These are phyloP conservation scores for Xerocomus amazonicus DNA, from an alignment of 1,284 basidiomycete genomes.

Conservation along the genomic window DNA sequence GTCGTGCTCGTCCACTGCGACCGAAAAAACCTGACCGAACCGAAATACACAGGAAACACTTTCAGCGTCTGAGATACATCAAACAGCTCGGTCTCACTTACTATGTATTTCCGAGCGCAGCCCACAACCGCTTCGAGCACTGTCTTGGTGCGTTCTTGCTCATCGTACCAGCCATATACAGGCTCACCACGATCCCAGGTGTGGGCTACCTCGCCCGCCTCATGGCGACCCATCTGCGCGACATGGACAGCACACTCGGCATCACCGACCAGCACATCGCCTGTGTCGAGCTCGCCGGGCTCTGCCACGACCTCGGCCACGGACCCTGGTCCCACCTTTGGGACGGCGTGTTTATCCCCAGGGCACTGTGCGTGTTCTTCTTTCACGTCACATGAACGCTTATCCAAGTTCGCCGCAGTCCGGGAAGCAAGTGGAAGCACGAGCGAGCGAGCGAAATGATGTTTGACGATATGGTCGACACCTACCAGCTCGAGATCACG, in stretches of 20 bases:
- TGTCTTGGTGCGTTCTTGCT: conserved; percentile 50
- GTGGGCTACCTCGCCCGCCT: conserved; percentile 66
- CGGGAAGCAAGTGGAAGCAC: conserved; percentile 43
- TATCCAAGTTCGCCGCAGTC: conserved; percentile 7
- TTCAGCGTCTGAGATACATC: conserved; percentile 68
- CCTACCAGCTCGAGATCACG: conserved; percentile 41
- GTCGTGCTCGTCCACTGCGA: not conserved
- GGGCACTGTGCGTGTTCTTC: conserved; percentile 39
- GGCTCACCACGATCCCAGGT: conserved; percentile 38
- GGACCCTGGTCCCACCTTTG: conserved; percentile 62
- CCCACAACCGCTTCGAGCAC: conserved; percentile 79
- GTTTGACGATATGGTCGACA: conserved; percentile 50
- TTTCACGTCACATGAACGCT: not conserved
- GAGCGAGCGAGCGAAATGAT: conserved; percentile 59
- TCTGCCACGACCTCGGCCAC: conserved; percentile 58
- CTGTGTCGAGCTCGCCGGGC: conserved; percentile 53
- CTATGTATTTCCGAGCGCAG: conserved; percentile 71
- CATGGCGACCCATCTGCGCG: conserved; percentile 54
- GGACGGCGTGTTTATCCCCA: conserved; percentile 50
- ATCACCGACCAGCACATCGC: conserved; percentile 54
- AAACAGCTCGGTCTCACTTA: conserved; percentile 76
- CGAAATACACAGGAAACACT: conserved; percentile 50
- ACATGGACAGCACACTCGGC: conserved; percentile 55
- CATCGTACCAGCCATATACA: not conserved
- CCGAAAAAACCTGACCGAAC: not conserved